These are phyloP conservation scores for Candida ulmi DNA, from an alignment of 805 yeast genomes.

Conservation along the genomic window DNA sequence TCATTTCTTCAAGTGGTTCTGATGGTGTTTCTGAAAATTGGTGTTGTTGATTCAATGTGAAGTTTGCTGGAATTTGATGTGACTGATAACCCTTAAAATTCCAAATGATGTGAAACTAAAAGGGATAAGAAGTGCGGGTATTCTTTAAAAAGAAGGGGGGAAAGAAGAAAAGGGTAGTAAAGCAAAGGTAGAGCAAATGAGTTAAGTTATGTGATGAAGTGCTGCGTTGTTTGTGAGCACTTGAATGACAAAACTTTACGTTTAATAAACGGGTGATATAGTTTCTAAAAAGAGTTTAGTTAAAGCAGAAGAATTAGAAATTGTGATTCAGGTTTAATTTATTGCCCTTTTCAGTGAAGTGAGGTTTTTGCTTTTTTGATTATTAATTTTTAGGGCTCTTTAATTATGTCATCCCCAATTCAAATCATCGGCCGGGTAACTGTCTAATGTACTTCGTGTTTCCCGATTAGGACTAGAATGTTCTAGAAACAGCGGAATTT, in stretches of 20 bases:
- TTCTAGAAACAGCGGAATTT: constrained; percentile 5
- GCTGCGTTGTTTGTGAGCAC: too few species aligned
- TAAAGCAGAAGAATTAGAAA: too few species aligned
- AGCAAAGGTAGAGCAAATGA: not conserved
- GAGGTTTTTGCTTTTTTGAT: not conserved
- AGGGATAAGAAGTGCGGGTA: not conserved
- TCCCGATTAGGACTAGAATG: constrained; percentile 7
- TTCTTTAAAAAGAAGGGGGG: not conserved
- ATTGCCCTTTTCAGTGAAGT: too few species aligned
- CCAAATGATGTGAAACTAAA: not conserved
- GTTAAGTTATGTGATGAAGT: too few species aligned
- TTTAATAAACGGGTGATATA: too few species aligned
- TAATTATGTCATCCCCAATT: not conserved
- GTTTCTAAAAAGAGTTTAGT: too few species aligned
- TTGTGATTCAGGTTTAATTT: too few species aligned
- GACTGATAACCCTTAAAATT: not conserved
- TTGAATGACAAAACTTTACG: too few species aligned
- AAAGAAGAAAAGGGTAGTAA: too few species aligned
- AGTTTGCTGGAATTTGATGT: not conserved
- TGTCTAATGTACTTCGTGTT: not conserved
- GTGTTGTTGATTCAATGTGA: not conserved
- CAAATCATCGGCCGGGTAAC: constrained; percentile 7
- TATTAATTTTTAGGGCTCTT: not conserved
- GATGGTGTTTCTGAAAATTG: not conserved
- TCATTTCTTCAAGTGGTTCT: constrained; percentile 25